These are phyloP conservation scores for Cucumis melo DNA, from an alignment of 306 rosid species.

Conservation along the genomic window DNA sequence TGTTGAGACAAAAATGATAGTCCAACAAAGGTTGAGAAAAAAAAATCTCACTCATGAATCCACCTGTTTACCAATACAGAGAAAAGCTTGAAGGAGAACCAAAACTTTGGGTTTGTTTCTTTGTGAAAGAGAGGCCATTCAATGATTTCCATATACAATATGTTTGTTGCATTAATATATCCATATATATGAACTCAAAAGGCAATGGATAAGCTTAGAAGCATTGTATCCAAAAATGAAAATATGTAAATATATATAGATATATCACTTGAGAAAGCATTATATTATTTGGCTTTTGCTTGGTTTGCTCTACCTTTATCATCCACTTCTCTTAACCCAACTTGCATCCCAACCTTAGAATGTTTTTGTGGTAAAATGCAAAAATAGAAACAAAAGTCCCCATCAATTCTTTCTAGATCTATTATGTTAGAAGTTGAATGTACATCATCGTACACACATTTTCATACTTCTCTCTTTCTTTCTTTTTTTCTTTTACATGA, in stretches of 20 bases:
- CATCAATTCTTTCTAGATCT: not conserved
- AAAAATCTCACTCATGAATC: not conserved
- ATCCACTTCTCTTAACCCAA: not conserved
- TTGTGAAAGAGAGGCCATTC: not conserved
- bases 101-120: not conserved
- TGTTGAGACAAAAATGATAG: too few species aligned
- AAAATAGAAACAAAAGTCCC: not conserved
- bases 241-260: not conserved
- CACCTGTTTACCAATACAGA: not conserved
- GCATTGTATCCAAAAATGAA: not conserved
- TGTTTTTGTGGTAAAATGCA: not conserved
- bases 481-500: too few species aligned
- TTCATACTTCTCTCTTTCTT: too few species aligned
- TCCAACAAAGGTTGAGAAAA: too few species aligned
- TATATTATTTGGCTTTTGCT: not conserved
- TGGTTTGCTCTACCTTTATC: not conserved
- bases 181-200: not conserved
- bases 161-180: not conserved
- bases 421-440: not conserved
- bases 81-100: not conserved
- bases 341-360: not conserved
- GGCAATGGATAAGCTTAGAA: not conserved
- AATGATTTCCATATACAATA: not conserved
- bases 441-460: not conserved
- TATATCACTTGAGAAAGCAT: not conserved